These are phyloP conservation scores for Colletotrichum eremochloae DNA, from an alignment of 2,329 filamentous ascomycete genomes.

Conservation along the genomic window DNA sequence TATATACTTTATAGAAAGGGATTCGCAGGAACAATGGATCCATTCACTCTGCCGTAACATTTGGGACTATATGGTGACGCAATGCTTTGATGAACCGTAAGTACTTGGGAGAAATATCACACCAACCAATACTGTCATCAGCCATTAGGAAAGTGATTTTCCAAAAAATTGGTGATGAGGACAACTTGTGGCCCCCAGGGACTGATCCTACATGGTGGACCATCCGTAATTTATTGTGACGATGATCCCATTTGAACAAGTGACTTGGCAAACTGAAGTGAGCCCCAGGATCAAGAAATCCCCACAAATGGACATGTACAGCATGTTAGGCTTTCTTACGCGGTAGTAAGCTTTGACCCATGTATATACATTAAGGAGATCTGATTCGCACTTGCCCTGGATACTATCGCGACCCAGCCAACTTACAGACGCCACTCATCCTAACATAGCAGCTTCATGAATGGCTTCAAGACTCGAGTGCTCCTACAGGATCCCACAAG, in stretches of 20 bases:
- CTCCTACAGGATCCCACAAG: not conserved
- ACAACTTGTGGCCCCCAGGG: not conserved
- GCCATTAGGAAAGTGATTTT: not conserved
- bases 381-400: too few species aligned
- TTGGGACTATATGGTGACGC: not conserved
- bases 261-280: slow-evolving; percentile 42
- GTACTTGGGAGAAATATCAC: not conserved
- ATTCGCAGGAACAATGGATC: not conserved
- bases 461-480: not conserved
- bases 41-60: not conserved
- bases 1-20: slow-evolving; percentile 32
- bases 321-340: too few species aligned
- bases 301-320: too few species aligned
- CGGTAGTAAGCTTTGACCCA: too few species aligned
- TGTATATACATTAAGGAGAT: too few species aligned
- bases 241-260: not conserved
- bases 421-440: too few species aligned
- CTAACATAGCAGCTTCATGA: too few species aligned
- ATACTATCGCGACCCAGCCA: too few species aligned
- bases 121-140: not conserved
- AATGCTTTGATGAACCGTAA: too few species aligned
- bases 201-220: not conserved
- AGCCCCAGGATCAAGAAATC: too few species aligned
- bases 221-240: not conserved
- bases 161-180: not conserved